Conservation (phyloP, 2,329 filamentous ascomycete genomes). For the Cladophialophora chaetospira region DNA sequence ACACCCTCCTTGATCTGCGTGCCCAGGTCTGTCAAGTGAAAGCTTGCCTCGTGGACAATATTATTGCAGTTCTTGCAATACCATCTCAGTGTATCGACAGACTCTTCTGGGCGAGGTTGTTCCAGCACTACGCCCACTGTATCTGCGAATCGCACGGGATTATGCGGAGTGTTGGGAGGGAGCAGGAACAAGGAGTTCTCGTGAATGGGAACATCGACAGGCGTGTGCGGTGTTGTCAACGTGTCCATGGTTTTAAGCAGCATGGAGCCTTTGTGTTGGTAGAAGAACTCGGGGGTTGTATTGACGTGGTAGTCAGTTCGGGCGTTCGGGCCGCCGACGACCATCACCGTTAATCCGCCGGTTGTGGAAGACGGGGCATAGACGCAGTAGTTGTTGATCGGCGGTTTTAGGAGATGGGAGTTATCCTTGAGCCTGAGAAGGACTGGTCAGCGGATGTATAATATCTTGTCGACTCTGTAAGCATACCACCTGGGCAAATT, state of each 20-base stretch:
- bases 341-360: constrained; percentile 87
- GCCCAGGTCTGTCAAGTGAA: constrained; percentile 86
- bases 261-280: constrained; percentile 92
- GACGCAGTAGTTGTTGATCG: constrained; percentile 96
- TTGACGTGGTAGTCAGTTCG: constrained; percentile 99
- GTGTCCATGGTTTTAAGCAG: constrained; percentile 84
- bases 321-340: constrained; percentile 93
- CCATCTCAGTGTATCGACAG: constrained; percentile 82
- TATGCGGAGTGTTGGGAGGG: constrained; percentile 92
- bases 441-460: constrained; percentile 7
- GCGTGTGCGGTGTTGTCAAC: constrained; percentile 54
- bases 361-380: constrained; percentile 74
- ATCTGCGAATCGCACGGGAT: constrained; percentile 87
- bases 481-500: constrained; percentile 51
- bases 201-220: constrained; percentile 83
- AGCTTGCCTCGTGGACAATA: constrained; percentile 81
- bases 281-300: constrained; percentile 95
- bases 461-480: neutral
- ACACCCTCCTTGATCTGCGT: constrained; percentile 94
- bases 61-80: constrained; percentile 74
- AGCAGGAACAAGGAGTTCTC: constrained; percentile 94
- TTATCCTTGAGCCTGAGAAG: constrained; percentile 81
- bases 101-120: constrained; percentile 71
- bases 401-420: constrained; percentile 86
- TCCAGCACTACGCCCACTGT: constrained; percentile 95